A percentile compares a stretch with the other conserved stretches of the same genome.
Conservation (phyloP, 2,329 filamentous ascomycete species). For the Basipetospora chlamydospora region DNA sequence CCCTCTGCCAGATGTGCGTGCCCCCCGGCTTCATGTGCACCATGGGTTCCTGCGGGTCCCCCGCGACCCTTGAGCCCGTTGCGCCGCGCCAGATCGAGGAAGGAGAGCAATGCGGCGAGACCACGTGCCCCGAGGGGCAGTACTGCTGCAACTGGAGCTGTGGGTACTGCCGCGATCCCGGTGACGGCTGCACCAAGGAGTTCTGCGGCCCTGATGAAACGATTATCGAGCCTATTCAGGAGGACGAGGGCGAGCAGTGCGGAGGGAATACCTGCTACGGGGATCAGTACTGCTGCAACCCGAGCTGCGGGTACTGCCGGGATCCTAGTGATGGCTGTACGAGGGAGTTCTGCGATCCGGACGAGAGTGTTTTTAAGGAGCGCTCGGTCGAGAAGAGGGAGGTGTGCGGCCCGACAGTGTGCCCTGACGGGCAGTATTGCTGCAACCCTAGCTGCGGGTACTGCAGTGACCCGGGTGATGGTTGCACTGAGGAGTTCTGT, state of each 20-base stretch:
- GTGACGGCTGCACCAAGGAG: constrained; percentile 4
- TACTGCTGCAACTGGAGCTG: constrained; percentile 1
- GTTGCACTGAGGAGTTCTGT: constrained; percentile 4
- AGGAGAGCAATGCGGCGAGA: background rate
- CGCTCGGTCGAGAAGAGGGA: background rate
- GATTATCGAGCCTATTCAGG: constrained; percentile 1
- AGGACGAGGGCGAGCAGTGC: background rate
- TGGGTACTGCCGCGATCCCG: background rate
- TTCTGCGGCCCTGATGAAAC: background rate
- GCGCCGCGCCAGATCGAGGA: constrained; percentile 1
- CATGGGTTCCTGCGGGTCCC: background rate
- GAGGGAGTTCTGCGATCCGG: background rate
- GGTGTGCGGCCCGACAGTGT: background rate
- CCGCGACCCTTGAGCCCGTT: background rate
- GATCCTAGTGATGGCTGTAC: constrained; percentile 3
- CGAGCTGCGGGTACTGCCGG: background rate
- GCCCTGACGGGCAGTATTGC: background rate
- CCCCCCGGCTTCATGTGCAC: background rate
- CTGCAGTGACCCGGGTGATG: constrained; percentile 1
- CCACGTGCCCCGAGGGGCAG: background rate
- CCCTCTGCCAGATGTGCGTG: constrained; percentile 2
- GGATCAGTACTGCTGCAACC: background rate
- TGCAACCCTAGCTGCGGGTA: constrained; percentile 1
- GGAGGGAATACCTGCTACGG: background rate
- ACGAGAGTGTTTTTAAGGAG: constrained; percentile 5